These are phyloP conservation scores for Syncephalastrum racemosum DNA, from an alignment of 371 early-diverging fungal species.

Conservation along the genomic window DNA sequence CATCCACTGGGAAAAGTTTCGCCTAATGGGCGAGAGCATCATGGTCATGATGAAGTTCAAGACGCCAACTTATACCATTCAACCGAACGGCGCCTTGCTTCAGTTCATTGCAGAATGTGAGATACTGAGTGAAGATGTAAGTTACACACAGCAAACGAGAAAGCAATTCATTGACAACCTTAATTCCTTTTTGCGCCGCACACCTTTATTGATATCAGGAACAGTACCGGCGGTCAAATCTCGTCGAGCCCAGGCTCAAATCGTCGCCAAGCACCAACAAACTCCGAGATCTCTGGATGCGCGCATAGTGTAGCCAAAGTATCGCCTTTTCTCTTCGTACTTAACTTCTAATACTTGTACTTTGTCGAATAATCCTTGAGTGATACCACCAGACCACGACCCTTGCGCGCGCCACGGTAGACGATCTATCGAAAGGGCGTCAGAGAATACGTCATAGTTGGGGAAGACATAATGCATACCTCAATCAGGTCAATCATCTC, in stretches of 20 bases:
- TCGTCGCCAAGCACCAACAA: constrained; percentile 11
- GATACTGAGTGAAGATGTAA: constrained; percentile 27
- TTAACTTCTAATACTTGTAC: constrained; percentile 77
- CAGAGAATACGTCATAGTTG: neutral
- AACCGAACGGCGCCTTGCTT: constrained; percentile 17
- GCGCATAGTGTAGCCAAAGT: constrained; percentile 1
- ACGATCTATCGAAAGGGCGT: constrained; percentile 57
- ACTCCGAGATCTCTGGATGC: constrained; percentile 14
- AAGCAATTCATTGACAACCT: neutral
- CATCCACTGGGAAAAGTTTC: constrained; percentile 65
- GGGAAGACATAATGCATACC: constrained; percentile 20
- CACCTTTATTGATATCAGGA: constrained; percentile 9
- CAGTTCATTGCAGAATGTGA: constrained; percentile 21
- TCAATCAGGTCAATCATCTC: constrained; percentile 90
- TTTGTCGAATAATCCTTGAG: constrained; percentile 97
- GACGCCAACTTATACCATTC: constrained; percentile 30
- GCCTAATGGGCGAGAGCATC: constrained; percentile 57
- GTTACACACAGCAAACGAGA: constrained; percentile 1
- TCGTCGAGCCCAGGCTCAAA: constrained; percentile 13
- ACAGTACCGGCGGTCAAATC: constrained; percentile 15
- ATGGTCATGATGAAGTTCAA: constrained; percentile 50
- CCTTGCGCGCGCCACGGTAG: constrained; percentile 93
- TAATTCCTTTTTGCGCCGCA: constrained; percentile 1
- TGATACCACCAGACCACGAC: constrained; percentile 92
- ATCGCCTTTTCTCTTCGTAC: no score